A percentile compares a stretch with the other conserved stretches of the same genome.
Evolutionary conservation across 2,329 filamentous ascomycete species (phyloP).

Genomic region (Sclerotinia trifoliorum): DNA sequence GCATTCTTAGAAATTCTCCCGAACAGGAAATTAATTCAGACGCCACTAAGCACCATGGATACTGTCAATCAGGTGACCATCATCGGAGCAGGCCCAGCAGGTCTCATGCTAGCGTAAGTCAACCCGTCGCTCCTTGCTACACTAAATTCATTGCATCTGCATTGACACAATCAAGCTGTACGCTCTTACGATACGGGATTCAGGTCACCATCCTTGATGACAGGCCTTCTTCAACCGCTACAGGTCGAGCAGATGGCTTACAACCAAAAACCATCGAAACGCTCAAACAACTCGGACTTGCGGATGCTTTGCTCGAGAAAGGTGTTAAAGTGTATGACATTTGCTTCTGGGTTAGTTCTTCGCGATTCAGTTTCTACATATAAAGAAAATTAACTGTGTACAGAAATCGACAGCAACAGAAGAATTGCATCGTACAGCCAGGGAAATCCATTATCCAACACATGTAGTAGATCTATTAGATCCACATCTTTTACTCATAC

Average conservation of each 20-base stretch:
- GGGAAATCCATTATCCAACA: slow-evolving; percentile 43
- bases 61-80: slow-evolving; percentile 34
- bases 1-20: neutral
- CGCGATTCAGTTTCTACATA: neutral
- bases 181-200: slow-evolving; percentile 56
- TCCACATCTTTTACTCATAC: slow-evolving; percentile 50
- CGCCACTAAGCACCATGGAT: neutral
- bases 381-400: slow-evolving; percentile 44
- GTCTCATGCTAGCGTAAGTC: slow-evolving; percentile 43
- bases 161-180: slow-evolving; percentile 52
- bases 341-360: slow-evolving; percentile 55
- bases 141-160: neutral
- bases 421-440: slow-evolving; percentile 29
- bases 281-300: slow-evolving; percentile 59
- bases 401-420: slow-evolving; percentile 28
- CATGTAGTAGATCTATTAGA: slow-evolving; percentile 35
- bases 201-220: slow-evolving; percentile 67
- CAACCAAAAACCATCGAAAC: slow-evolving; percentile 62
- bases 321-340: slow-evolving; percentile 58
- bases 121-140: neutral
- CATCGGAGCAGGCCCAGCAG: slow-evolving; percentile 46
- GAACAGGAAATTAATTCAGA: neutral
- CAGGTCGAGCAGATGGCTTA: slow-evolving; percentile 62
- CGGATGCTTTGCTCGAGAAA: slow-evolving; percentile 54
- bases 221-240: slow-evolving; percentile 59